Conservation (phyloP, 2,329 filamentous ascomycete genomes). For the Botrytis deweyae region DNA sequence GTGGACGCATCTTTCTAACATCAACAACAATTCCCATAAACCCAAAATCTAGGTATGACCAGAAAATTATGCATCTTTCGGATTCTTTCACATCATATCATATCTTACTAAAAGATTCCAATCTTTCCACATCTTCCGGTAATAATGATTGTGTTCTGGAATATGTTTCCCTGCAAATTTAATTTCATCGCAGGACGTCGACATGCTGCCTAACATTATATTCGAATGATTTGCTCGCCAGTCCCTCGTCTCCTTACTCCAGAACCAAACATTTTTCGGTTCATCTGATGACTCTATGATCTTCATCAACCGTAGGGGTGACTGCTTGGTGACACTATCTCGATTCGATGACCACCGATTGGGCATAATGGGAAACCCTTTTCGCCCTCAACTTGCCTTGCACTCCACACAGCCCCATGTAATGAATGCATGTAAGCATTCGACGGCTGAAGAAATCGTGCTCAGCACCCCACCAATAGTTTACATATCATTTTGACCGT, state of each 20-base stretch:
- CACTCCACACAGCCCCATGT: neutral
- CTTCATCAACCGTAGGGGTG: neutral
- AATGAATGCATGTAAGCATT: neutral
- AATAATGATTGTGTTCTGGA: neutral
- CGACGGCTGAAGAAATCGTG: neutral
- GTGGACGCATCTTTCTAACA: neutral
- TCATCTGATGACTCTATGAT: neutral
- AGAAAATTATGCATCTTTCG: neutral
- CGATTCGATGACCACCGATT: neutral
- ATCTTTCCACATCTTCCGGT: neutral
- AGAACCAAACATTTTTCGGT: neutral
- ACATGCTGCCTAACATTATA: neutral
- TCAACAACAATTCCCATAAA: neutral
- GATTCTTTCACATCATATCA: neutral
- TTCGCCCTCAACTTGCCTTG: neutral
- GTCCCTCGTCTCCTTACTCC: neutral
- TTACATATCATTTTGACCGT: neutral
- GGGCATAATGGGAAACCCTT: neutral
- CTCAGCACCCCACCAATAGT: neutral
- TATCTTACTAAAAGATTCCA: neutral
- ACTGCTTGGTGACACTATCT: neutral
- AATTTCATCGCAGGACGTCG: neutral
- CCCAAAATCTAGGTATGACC: neutral
- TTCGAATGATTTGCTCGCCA: neutral
- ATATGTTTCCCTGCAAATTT: neutral